Evolutionary conservation across 2,329 filamentous ascomycete species (phyloP).

Genomic region (Sclerotinia glacialis): DNA sequence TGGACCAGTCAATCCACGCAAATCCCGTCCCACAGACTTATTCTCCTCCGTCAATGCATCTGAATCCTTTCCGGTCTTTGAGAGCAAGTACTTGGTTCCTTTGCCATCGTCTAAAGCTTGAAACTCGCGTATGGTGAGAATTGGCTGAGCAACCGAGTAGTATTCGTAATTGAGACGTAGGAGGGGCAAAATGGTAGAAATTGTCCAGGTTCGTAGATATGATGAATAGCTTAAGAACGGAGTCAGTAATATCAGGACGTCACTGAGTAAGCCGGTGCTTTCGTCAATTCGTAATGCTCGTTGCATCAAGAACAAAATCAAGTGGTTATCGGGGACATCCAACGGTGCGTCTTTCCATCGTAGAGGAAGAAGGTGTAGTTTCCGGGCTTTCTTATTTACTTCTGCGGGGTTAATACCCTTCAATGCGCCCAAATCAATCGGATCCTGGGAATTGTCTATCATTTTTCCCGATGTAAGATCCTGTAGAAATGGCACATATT

Average conservation of each 20-base stretch:
- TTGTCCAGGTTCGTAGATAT: slow-evolving; percentile 64
- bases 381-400: slow-evolving; percentile 61
- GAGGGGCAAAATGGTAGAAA: slow-evolving; percentile 66
- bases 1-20: slow-evolving; percentile 66
- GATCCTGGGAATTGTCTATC: slow-evolving; percentile 41
- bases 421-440: slow-evolving; percentile 55
- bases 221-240: slow-evolving; percentile 65
- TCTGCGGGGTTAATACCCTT: slow-evolving; percentile 59
- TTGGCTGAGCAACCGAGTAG: slow-evolving; percentile 48
- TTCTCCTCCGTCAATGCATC: slow-evolving; percentile 26
- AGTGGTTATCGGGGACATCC: slow-evolving; percentile 51
- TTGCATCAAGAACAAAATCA: slow-evolving; percentile 64
- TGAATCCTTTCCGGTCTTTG: slow-evolving; percentile 47
- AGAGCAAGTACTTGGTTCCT: slow-evolving; percentile 61
- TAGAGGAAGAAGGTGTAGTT: slow-evolving; percentile 61
- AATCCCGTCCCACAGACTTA: slow-evolving; percentile 56
- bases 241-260: slow-evolving; percentile 63
- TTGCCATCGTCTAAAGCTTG: slow-evolving; percentile 56
- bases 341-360: slow-evolving; percentile 47
- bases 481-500: slow-evolving; percentile 60
- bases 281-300: slow-evolving; percentile 67
- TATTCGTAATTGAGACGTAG: slow-evolving; percentile 68
- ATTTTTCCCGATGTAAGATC: slow-evolving; percentile 45
- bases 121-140: slow-evolving; percentile 60
- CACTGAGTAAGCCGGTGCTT: slow-evolving; percentile 68